A percentile compares a stretch with the other conserved stretches of the same genome.
phyloP scores from a whole-genome alignment of 768 basidiomycete genomes.

The Leccinum rimulosum region DNA sequence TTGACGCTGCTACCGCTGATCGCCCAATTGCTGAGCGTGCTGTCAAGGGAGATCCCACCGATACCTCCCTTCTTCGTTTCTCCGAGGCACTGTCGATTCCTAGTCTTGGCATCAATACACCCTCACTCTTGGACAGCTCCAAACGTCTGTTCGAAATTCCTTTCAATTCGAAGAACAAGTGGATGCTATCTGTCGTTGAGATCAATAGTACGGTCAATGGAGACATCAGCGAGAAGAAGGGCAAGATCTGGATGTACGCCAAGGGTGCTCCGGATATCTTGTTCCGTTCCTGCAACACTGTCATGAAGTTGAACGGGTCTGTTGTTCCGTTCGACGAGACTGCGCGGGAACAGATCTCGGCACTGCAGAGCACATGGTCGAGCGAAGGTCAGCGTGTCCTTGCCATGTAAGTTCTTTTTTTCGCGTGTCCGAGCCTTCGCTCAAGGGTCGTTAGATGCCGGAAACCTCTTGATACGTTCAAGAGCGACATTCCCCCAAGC shows the following conservation, averaged over 20 bases:
- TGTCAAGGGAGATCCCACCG: slow-evolving; percentile 50
- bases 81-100: slow-evolving; percentile 33
- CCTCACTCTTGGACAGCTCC: slow-evolving; percentile 22
- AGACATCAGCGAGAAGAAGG: slow-evolving; percentile 6
- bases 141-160: slow-evolving; percentile 37
- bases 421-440: background rate
- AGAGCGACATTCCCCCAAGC: slow-evolving; percentile 26
- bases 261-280: slow-evolving; percentile 64
- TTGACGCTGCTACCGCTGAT: slow-evolving; percentile 34
- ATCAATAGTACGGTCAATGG: slow-evolving; percentile 17
- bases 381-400: slow-evolving; percentile 53
- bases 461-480: slow-evolving; percentile 29
- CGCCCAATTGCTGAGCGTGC: slow-evolving; percentile 33
- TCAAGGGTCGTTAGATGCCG: slow-evolving; percentile 23
- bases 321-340: slow-evolving; percentile 30
- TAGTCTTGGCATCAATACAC: slow-evolving; percentile 18
- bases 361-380: slow-evolving; percentile 42
- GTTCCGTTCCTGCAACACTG: slow-evolving; percentile 37
- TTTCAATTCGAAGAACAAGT: slow-evolving; percentile 55
- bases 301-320: slow-evolving; percentile 34
- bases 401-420: slow-evolving; percentile 32
- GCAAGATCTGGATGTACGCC: slow-evolving; percentile 38
- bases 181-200: slow-evolving; percentile 48
- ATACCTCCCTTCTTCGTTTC: slow-evolving; percentile 53
- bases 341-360: slow-evolving; percentile 19